A percentile compares a stretch with the other conserved stretches of the same genome.
Conservation (phyloP, 2,329 filamentous ascomycete species). For the Torrubiella hemipterigena region DNA sequence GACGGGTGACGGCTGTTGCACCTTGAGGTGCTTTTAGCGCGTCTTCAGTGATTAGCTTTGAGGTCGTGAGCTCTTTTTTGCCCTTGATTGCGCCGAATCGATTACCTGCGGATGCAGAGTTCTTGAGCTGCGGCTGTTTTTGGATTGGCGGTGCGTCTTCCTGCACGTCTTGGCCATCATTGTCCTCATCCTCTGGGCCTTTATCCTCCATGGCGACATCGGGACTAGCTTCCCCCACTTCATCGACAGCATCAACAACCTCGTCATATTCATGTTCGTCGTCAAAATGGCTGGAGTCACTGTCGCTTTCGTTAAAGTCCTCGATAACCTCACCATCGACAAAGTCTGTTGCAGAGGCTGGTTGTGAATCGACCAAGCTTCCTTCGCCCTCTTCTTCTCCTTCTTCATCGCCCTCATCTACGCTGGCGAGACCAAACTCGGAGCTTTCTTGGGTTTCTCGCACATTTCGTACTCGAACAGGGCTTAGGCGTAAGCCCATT, state of each 20-base stretch:
- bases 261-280: too few relatives aligned
- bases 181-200: constrained; percentile 28
- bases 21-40: too few relatives aligned
- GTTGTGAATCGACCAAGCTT: too few relatives aligned
- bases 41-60: neutral
- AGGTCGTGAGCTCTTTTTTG: constrained; percentile 1
- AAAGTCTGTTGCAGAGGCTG: too few relatives aligned
- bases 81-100: constrained; percentile 15
- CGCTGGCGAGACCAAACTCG: constrained; percentile 14
- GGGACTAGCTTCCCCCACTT: too few relatives aligned
- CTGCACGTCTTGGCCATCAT: constrained; percentile 21
- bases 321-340: too few relatives aligned
- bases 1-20: too few relatives aligned
- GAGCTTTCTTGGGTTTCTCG: constrained; percentile 25
- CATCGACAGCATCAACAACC: too few relatives aligned
- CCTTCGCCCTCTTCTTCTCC: constrained; percentile 27
- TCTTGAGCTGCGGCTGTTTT: constrained; percentile 32
- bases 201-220: too few relatives aligned
- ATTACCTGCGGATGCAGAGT: constrained; percentile 40
- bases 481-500: constrained; percentile 54
- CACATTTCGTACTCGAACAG: constrained; percentile 41
- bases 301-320: too few relatives aligned
- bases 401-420: constrained; percentile 25
- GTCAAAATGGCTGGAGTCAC: too few relatives aligned
- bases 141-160: constrained; percentile 33